Evolutionary conservation across 2,329 filamentous ascomycete species (phyloP).

Genomic region (Magnaporthiopsis incrustans): DNA sequence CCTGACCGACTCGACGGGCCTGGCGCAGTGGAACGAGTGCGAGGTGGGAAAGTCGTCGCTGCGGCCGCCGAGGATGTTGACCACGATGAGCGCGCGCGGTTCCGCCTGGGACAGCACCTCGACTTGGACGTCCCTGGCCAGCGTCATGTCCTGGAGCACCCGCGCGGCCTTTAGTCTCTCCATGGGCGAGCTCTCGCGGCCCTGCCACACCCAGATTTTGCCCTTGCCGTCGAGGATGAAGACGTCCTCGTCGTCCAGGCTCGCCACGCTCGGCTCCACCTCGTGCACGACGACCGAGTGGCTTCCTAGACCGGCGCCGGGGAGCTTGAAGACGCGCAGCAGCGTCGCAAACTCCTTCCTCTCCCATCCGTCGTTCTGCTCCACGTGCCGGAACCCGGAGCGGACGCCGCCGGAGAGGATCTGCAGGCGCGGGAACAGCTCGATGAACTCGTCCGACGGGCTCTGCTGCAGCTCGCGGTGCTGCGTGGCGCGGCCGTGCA

Average conservation of each 20-base stretch:
- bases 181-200: conserved; percentile 56
- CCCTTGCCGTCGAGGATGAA: conserved; percentile 55
- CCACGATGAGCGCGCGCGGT: conserved; percentile 42
- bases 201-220: conserved; percentile 66
- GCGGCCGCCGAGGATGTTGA: conserved; percentile 49
- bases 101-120: conserved; percentile 58
- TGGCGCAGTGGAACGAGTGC: conserved; percentile 30
- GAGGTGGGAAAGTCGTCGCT: conserved; percentile 31
- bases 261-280: conserved; percentile 52
- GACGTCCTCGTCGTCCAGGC: conserved; percentile 57
- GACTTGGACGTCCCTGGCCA: conserved; percentile 56
- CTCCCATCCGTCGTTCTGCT: conserved; percentile 30
- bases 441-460: conserved; percentile 51
- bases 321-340: conserved; percentile 56
- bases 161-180: conserved; percentile 62
- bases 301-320: conserved; percentile 35
- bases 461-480: conserved; percentile 55
- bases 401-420: conserved; percentile 53
- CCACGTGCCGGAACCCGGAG: conserved; percentile 57
- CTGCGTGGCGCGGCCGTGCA: conserved; percentile 53
- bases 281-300: conserved; percentile 52
- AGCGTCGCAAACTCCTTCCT: conserved; percentile 39
- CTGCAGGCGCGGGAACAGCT: conserved; percentile 51
- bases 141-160: conserved; percentile 56
- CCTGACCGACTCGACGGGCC: conserved; percentile 28